Percentiles rank a stretch among this genome's conserved stretches.
These are phyloP conservation scores for Cryomyces minteri DNA, from an alignment of 495 filamentous ascomycete species.

Conservation along the genomic window DNA sequence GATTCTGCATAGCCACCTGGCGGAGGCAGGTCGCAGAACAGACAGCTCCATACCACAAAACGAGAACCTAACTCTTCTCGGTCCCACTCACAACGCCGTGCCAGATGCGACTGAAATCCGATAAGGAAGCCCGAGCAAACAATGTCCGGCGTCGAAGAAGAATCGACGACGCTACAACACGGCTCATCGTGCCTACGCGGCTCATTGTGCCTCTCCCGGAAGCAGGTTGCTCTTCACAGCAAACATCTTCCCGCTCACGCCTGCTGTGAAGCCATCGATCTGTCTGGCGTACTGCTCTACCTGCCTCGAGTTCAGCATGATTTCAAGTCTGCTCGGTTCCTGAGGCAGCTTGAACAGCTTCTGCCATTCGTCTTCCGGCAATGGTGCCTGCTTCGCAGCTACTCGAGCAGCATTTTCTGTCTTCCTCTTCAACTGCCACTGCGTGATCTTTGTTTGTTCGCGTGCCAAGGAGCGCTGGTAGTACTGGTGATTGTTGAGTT, in stretches of 20 bases:
- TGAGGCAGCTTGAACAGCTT: conserved; percentile 90
- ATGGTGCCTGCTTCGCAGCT: conserved; percentile 68
- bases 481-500: conserved; percentile 98
- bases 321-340: conserved; percentile 83
- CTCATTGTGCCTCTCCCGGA: conserved; percentile 18
- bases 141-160: not conserved
- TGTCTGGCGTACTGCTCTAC: conserved; percentile 97
- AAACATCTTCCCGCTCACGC: conserved; percentile 92
- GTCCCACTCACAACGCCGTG: no score
- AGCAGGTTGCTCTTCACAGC: conserved; percentile 55
- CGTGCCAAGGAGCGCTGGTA: conserved; percentile 89
- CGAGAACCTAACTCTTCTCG: no score
- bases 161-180: not conserved
- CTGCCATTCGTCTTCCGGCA: conserved; percentile 97
- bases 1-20: no score
- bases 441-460: conserved; percentile 88
- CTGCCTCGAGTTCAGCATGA: conserved; percentile 80
- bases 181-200: conserved; percentile 5
- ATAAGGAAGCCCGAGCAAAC: no score
- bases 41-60: no score
- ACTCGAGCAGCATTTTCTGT: conserved; percentile 73
- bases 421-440: conserved; percentile 91
- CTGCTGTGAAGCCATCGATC: conserved; percentile 89
- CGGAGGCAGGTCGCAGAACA: no score
- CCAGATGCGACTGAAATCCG: no score